Base-by-base conservation (phyloP, 176 grass and related monocot species). In the Chloris gayana region DNA sequence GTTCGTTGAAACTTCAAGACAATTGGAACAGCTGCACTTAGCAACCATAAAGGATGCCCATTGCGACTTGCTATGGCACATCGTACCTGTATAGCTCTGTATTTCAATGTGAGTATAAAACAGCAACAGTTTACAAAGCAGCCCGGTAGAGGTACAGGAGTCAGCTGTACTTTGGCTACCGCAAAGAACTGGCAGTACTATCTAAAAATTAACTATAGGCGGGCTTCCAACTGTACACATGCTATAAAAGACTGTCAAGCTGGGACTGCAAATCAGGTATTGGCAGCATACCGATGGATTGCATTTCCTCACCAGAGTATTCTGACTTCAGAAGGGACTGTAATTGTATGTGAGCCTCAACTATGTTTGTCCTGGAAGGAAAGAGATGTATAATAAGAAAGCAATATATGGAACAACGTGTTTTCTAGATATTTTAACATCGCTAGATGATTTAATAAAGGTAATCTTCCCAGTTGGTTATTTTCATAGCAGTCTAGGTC, bases 271-370 rank as follows among this genome's bases (percentile, higher is more conserved):
- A 70, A 44, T 99, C 88, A 66, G 86, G 76, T 84, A 95, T 85
- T 27, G 88, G 19, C 74, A 74, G 31, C 84, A 88, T 84, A 42
- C 90, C 82, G 8, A 99, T 88, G 35, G 78, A 89, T 30, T 90
- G 74, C 66, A 95, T 91, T 86, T 99, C 90, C 15, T 93, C 90
- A 17, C 62, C 74, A 2, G 90, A 86, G 90, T 99, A 95, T 81
- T 99, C 96, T 2, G 96, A 90, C 75, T 90, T 93, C 81, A 95
- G 76, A 83, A 95, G 83, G 58, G 77, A 87, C 34, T 93, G 88
- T 22, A 99, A 83, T 73, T 99, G 93, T 83, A 91, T 59, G 67
- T 99, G 97, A 46, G 97, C 93, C 88, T 99, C 93, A 42, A 99
- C 80, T 77, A 95, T 93, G 84, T 96, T 96, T 68, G 97, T 93